These are phyloP conservation scores for Westerdykella ornata DNA, from an alignment of 2,329 filamentous ascomycete genomes.

Conservation along the genomic window DNA sequence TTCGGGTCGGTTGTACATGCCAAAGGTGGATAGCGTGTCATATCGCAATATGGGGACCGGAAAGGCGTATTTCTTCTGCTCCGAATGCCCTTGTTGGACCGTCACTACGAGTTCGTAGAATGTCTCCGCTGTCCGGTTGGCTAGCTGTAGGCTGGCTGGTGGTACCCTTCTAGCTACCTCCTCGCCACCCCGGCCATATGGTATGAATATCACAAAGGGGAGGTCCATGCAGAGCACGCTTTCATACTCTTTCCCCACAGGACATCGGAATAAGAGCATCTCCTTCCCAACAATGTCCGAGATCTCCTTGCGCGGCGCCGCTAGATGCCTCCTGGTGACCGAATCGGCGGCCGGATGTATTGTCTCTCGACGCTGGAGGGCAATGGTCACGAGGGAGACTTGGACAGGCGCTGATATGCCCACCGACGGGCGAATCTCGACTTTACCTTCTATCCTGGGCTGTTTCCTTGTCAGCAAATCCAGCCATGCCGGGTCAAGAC, in stretches of 20 bases:
- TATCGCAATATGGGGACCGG: constrained; percentile 88
- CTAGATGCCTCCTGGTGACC: constrained; percentile 83
- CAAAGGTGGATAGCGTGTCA: constrained; percentile 95
- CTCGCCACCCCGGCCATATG: constrained; percentile 83
- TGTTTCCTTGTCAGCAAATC: constrained; percentile 38
- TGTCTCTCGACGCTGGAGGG: constrained; percentile 84
- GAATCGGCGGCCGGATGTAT: constrained; percentile 96
- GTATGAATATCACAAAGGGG: constrained; percentile 95
- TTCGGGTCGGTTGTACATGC: constrained; percentile 98
- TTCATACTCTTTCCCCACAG: constrained; percentile 76
- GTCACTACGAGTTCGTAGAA: constrained; percentile 95
- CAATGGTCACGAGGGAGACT: constrained; percentile 89
- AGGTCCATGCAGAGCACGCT: constrained; percentile 92
- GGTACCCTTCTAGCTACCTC: constrained; percentile 86
- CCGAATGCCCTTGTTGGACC: constrained; percentile 80
- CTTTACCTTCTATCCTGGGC: constrained; percentile 96
- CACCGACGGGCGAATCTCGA: constrained; percentile 83
- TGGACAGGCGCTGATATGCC: constrained; percentile 84
- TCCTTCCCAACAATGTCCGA: constrained; percentile 94
- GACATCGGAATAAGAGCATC: constrained; percentile 82
- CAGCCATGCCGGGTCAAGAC: background rate
- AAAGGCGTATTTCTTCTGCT: constrained; percentile 85
- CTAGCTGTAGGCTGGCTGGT: constrained; percentile 82
- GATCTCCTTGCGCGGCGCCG: constrained; percentile 82
- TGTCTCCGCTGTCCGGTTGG: constrained; percentile 91